phyloP scores from a whole-genome alignment of 1,284 basidiomycete species.

The Cryptococcus floricola region DNA sequence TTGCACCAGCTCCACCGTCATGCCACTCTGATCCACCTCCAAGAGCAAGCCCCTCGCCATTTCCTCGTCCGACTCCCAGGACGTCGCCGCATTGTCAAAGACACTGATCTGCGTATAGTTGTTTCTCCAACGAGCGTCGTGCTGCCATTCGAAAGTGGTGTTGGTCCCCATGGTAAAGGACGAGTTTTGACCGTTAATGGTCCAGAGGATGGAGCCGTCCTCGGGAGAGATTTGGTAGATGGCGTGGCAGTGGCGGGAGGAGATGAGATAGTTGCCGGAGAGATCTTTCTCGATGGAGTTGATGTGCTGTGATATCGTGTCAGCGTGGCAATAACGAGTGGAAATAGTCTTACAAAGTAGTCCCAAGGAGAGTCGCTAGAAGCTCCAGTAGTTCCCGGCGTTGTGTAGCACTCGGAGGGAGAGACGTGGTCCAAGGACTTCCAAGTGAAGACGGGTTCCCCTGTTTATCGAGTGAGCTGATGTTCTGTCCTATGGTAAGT shows the following conservation, averaged over 20 bases:
- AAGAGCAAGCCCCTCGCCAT: constrained; percentile 32
- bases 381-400: constrained; percentile 20
- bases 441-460: constrained; percentile 32
- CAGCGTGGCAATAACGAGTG: neutral
- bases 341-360: constrained; percentile 19
- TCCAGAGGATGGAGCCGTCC: constrained; percentile 36
- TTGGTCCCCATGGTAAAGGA: constrained; percentile 26
- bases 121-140: constrained; percentile 32
- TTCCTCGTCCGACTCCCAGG: constrained; percentile 14
- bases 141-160: constrained; percentile 28
- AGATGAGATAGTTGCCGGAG: constrained; percentile 41
- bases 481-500: neutral
- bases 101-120: constrained; percentile 20
- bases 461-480: neutral
- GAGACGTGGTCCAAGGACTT: constrained; percentile 31
- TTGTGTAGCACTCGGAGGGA: constrained; percentile 23
- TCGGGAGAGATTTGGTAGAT: constrained; percentile 34
- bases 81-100: constrained; percentile 39
- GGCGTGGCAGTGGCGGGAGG: constrained; percentile 35
- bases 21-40: constrained; percentile 21
- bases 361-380: constrained; percentile 19
- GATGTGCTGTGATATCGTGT: constrained; percentile 26
- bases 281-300: constrained; percentile 40
- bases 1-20: constrained; percentile 19
- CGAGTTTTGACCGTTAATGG: constrained; percentile 33